Evolutionary conservation across 306 rosid genomes (phyloP).

Genomic region (Quercus variabilis): DNA sequence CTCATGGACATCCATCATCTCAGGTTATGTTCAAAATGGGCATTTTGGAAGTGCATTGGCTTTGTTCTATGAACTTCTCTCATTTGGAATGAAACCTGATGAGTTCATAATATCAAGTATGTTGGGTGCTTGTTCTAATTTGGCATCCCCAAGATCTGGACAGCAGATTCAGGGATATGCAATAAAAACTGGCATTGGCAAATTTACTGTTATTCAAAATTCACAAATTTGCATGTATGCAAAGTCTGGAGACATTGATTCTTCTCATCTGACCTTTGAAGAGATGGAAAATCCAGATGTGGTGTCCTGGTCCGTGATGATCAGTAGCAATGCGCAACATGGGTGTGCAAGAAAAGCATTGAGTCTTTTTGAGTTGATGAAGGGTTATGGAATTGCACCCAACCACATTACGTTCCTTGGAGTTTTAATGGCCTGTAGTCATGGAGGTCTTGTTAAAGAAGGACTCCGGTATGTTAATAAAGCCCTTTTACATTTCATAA

Average conservation of each 20-base stretch:
- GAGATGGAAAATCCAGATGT: slow-evolving; percentile 45
- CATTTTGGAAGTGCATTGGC: slow-evolving; percentile 42
- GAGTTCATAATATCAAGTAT: slow-evolving; percentile 47
- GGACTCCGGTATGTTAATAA: slow-evolving; percentile 30
- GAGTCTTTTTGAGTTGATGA: slow-evolving; percentile 42
- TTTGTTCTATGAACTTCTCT: slow-evolving; percentile 35
- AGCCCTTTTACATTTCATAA: background rate
- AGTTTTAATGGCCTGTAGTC: slow-evolving; percentile 59
- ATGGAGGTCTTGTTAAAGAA: slow-evolving; percentile 55
- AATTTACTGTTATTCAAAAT: slow-evolving; percentile 42
- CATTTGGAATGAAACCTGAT: slow-evolving; percentile 38
- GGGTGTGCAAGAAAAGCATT: slow-evolving; percentile 48
- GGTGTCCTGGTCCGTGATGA: slow-evolving; percentile 62
- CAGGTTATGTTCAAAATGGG: slow-evolving; percentile 45
- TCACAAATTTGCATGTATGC: slow-evolving; percentile 61
- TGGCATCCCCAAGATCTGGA: slow-evolving; percentile 46
- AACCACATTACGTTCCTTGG: slow-evolving; percentile 48
- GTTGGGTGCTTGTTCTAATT: slow-evolving; percentile 44
- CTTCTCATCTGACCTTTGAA: slow-evolving; percentile 39
- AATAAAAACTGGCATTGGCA: slow-evolving; percentile 32
- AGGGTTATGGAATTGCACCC: slow-evolving; percentile 37
- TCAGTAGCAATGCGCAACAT: slow-evolving; percentile 54
- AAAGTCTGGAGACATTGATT: slow-evolving; percentile 50
- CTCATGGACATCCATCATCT: slow-evolving; percentile 50
- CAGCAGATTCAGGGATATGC: slow-evolving; percentile 51